Evolutionary conservation across 2,329 filamentous ascomycete genomes (phyloP).

Genomic region (Monosporascus sp.): DNA sequence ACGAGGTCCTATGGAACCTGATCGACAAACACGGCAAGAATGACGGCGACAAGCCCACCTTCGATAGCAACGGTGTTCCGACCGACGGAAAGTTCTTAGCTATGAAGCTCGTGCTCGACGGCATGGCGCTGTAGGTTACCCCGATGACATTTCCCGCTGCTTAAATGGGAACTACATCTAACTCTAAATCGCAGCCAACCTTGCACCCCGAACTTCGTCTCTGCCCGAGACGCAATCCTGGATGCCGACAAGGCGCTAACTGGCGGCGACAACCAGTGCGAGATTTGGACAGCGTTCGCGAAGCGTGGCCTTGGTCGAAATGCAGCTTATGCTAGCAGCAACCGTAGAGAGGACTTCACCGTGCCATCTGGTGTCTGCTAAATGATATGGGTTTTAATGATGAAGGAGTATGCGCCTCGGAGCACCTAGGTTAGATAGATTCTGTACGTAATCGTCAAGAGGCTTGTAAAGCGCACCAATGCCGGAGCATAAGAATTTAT

Average conservation of each 20-base stretch:
- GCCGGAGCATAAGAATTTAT: too few species aligned
- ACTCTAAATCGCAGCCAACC: constrained; percentile 30
- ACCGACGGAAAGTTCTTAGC: constrained; percentile 41
- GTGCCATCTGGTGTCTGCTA: constrained; percentile 26
- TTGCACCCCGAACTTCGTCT: constrained; percentile 43
- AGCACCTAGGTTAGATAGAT: too few species aligned
- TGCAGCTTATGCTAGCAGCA: constrained; percentile 20
- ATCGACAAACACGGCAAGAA: constrained; percentile 46
- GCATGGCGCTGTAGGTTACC: constrained; percentile 34
- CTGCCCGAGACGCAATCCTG: constrained; percentile 42
- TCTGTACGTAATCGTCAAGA: too few species aligned
- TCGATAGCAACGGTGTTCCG: constrained; percentile 35
- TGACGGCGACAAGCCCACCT: constrained; percentile 29
- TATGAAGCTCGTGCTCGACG: constrained; percentile 44
- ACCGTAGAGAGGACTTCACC: constrained; percentile 22
- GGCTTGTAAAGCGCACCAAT: too few species aligned
- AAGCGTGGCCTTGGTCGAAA: constrained; percentile 42
- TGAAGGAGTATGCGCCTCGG: too few species aligned
- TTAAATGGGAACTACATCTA: neutral
- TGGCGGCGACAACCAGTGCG: constrained; percentile 39
- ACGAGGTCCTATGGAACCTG: constrained; percentile 48
- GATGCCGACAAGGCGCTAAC: constrained; percentile 44
- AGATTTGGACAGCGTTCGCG: constrained; percentile 45
- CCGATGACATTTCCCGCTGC: neutral
- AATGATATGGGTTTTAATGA: neutral